Base-by-base conservation (phyloP, 441 rosid genomes). In the Manihot esculenta region DNA sequence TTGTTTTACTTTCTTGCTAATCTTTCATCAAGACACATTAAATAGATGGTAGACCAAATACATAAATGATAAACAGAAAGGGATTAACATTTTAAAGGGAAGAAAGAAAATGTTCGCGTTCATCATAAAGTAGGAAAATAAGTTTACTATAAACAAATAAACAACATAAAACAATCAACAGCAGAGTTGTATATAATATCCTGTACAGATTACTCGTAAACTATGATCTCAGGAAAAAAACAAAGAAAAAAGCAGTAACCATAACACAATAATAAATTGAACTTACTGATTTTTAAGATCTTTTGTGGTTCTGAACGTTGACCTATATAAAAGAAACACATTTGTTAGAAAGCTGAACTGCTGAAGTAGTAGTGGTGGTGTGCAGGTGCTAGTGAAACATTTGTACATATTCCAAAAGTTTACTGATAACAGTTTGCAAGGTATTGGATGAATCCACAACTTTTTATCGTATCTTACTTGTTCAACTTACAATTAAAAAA, bases 241-340 rank as follows among this genome's bases (percentile, higher is more conserved):
- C 12, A 21, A 45, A 44, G 2, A 5, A 15, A 24, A 38, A 68
- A 55, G 42, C 18, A 35, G 53, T 5, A 26, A 63, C 51, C 12
- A 20, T 23, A 60, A 20, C 48, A 62, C 27, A 60, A 65, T 13
- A 51, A 54, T 5, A 10, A 70, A 24, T 23, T 54, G 30, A 49
- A 81, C 89, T 78, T 73, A 83, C 85, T 81, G 74, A 59, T 68
- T 54, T 59, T 48, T 10, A 9, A 64, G 67, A 65, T 1, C 26
- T 5, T 33, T 49, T 18, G 38, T 14, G n/a, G 61, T 48, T 61
- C 57, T 17, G 58, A 51, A 49, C 9, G 42, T 58, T 45, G 42
- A 53, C 78, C 82, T 83, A 70, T 12, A 24, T 15, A 0, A 73
- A 51, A 5, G 4, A 42, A 51, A 67, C 21, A 15, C 11, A 55